Evolutionary conservation across 2,329 filamentous ascomycete genomes (phyloP).

Genomic region (Aquanectria penicillioides): DNA sequence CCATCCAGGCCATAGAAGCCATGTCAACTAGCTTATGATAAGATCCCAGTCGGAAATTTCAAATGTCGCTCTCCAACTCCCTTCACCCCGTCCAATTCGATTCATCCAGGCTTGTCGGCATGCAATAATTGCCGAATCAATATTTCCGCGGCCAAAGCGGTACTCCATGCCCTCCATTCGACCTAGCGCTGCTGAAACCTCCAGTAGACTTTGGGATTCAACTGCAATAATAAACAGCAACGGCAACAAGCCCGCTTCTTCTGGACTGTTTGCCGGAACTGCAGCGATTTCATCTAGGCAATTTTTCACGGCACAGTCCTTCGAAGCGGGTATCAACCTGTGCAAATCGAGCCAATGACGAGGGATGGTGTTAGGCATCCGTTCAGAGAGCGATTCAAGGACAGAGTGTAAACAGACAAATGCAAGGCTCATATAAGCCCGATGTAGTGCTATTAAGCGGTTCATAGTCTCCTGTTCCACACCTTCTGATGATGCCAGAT

Average conservation of each 20-base stretch:
- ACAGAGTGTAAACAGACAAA: background rate
- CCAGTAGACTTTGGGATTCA: background rate
- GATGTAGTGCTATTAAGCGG: too few species aligned
- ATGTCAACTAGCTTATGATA: too few species aligned
- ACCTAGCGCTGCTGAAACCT: background rate
- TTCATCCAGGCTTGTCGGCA: accelerated
- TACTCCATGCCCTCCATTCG: background rate
- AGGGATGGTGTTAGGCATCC: too few species aligned
- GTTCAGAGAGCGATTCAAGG: too few species aligned
- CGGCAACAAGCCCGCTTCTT: background rate
- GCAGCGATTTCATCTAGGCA: background rate
- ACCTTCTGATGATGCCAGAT: too few species aligned
- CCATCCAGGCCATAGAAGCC: too few species aligned
- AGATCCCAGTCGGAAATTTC: too few species aligned
- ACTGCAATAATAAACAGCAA: background rate
- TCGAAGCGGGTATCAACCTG: background rate
- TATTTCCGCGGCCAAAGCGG: background rate
- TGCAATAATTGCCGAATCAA: background rate
- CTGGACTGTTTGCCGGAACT: background rate
- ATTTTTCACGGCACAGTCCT: background rate
- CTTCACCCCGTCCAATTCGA: too few species aligned
- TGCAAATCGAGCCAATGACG: too few species aligned
- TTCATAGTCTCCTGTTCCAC: too few species aligned
- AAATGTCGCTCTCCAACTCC: too few species aligned
- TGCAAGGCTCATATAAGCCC: too few species aligned